A percentile compares a stretch with the other conserved stretches of the same genome.
phyloP scores from a whole-genome alignment of 306 rosid species.

The Acmispon strigosus region DNA sequence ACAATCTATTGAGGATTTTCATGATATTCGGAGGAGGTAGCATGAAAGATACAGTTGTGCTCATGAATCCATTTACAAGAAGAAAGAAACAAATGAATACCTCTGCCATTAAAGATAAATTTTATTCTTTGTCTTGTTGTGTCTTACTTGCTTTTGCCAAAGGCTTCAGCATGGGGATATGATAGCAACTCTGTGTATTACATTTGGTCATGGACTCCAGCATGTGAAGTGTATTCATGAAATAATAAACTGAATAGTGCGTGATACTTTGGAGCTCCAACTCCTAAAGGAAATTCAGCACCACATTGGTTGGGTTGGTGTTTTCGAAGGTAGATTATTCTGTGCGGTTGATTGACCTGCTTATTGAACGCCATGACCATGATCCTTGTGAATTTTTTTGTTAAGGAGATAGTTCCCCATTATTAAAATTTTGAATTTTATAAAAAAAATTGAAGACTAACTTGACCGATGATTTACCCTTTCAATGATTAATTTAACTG shows the following conservation, averaged over 20 bases:
- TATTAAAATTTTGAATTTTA: no score
- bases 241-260: neutral
- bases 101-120: accelerated
- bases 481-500: no score
- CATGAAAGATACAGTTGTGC: neutral
- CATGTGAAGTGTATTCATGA: neutral
- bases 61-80: slow-evolving; percentile 12
- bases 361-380: neutral
- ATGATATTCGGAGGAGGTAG: no score
- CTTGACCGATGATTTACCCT: no score
- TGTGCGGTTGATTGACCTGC: neutral
- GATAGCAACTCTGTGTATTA: neutral
- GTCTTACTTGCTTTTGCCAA: neutral
- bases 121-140: no score
- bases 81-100: neutral
- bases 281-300: neutral
- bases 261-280: neutral
- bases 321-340: slow-evolving; percentile 13
- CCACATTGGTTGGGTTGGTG: slow-evolving; percentile 6
- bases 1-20: no score
- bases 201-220: neutral
- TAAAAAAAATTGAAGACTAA: no score
- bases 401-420: no score
- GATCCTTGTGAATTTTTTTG: neutral
- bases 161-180: slow-evolving; percentile 2